phyloP scores from a whole-genome alignment of 2,329 filamentous ascomycete species.

The Scedosporium aurantiacum region DNA sequence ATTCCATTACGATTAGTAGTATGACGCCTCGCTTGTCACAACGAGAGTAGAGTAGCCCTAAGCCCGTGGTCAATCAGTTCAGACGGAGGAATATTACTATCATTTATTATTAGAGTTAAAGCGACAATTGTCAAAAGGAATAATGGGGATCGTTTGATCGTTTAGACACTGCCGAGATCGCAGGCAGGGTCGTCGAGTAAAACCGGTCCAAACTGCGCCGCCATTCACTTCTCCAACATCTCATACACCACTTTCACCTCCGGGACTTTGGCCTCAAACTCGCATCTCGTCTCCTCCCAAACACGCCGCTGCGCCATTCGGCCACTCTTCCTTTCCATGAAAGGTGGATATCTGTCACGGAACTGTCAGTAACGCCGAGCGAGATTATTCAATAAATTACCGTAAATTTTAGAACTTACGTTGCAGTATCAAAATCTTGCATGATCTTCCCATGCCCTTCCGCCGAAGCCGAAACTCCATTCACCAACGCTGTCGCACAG shows the following conservation, averaged over 20 bases:
- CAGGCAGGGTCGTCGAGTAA: too few relatives aligned
- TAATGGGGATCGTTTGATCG: too few relatives aligned
- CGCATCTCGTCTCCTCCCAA: constrained; percentile 16
- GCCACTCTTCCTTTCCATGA: constrained; percentile 21
- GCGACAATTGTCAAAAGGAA: too few relatives aligned
- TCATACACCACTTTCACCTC: constrained; percentile 16
- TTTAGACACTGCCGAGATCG: too few relatives aligned
- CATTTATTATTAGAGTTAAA: too few relatives aligned
- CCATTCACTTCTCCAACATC: constrained; percentile 8
- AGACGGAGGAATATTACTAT: too few relatives aligned
- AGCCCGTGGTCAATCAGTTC: too few relatives aligned
- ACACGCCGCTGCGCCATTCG: constrained; percentile 14
- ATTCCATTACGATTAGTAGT: too few relatives aligned
- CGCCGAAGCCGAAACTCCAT: constrained; percentile 21
- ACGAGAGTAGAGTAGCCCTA: too few relatives aligned
- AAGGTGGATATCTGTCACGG: constrained; percentile 21
- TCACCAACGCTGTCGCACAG: constrained; percentile 25
- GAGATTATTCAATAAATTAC: too few relatives aligned
- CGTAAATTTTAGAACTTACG: constrained; percentile 15
- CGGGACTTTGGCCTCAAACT: constrained; percentile 17
- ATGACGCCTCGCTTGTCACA: too few relatives aligned
- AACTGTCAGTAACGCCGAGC: background rate
- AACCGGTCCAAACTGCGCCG: background rate
- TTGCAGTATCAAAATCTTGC: constrained; percentile 23
- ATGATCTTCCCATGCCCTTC: constrained; percentile 24